phyloP scores from a whole-genome alignment of 2,329 filamentous ascomycete genomes.

The Sporothrix luriei region DNA sequence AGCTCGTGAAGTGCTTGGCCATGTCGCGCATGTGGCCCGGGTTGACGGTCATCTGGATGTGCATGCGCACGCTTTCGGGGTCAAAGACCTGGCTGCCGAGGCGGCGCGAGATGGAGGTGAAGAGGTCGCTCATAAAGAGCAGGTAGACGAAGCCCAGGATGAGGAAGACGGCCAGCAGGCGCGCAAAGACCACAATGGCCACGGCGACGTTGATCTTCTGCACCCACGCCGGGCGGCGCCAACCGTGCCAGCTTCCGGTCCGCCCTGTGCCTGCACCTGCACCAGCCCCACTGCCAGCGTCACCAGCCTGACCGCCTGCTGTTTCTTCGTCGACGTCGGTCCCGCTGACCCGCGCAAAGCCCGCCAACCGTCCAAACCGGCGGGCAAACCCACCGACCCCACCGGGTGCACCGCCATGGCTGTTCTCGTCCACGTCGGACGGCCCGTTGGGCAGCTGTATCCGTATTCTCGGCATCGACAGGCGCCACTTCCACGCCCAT shows the following conservation, averaged over 20 bases:
- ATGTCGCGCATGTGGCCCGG: conserved; percentile 69
- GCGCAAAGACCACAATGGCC: conserved; percentile 65
- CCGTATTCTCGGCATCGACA: conserved; percentile 50
- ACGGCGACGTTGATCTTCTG: conserved; percentile 48
- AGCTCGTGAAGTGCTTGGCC: conserved; percentile 75
- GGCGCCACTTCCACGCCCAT: conserved; percentile 59
- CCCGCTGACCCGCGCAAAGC: conserved; percentile 30
- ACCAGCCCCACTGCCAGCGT: conserved; percentile 32
- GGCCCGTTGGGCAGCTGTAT: conserved; percentile 47
- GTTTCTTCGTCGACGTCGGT: conserved; percentile 23
- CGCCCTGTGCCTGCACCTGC: not conserved
- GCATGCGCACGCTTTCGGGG: conserved; percentile 76
- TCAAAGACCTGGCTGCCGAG: conserved; percentile 74
- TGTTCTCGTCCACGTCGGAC: conserved; percentile 36
- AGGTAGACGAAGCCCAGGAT: conserved; percentile 79
- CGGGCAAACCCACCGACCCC: conserved; percentile 19
- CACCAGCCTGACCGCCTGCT: not conserved
- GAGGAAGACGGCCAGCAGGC: conserved; percentile 73
- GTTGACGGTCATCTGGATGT: conserved; percentile 74
- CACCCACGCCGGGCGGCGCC: conserved; percentile 37
- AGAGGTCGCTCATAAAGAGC: conserved; percentile 82
- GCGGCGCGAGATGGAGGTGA: conserved; percentile 65
- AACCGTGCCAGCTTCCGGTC: not conserved
- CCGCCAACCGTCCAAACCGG: conserved; percentile 30
- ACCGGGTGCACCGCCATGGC: conserved; percentile 23